Base-by-base conservation (phyloP, 345 rosid genomes). In the Cardamine chenopodiifolia region DNA sequence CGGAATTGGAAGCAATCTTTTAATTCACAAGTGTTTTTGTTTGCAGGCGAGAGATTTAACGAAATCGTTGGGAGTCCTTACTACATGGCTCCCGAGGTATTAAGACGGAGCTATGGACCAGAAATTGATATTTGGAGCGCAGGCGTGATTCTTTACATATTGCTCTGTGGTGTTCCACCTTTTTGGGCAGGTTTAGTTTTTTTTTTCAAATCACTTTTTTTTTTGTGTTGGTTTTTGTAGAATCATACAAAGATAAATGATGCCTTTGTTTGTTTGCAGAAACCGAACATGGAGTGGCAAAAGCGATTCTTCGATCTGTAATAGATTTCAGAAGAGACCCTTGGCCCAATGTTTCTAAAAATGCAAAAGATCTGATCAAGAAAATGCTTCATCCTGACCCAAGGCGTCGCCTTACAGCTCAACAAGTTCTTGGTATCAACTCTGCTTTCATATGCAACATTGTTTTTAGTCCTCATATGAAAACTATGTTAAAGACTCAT, bases 41-140 rank as follows among this genome's bases (percentile, higher is more conserved):
- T 34, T 76, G 22, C 82, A 93, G 97, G 89, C 25, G 92, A 93
- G 82, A 88, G 31, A 63, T 93, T 93, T 71, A 82, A 73, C 22
- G 97, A 93, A 85, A 93, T 93, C 58, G 96, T 93, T 62, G 97
- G 97, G 65, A 93, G 97, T 81, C 98, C 98, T 22, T 89, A 93
- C 70, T 93, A 89, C 85, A 90, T 93, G 98, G 98, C 98, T 78
- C 98, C 96, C 0, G 96, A 92, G 85, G 95, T 92, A 72, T 86
- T 92, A 37, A 88, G 75, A 58, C 78, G 91, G 60, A 83, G 81
- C 74, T 92, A 92, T 78, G 98, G 98, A 25, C 95, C 85, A 28
- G 94, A 90, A 83, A 78, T 92, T 25, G 96, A 92, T 81, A 89
- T 92, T 11, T 92, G 98, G 98, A 92, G 98, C 66, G 98, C 98